These are phyloP conservation scores for Hawksworthiomyces lignivorus DNA, from an alignment of 2,329 filamentous ascomycete genomes.

Conservation along the genomic window DNA sequence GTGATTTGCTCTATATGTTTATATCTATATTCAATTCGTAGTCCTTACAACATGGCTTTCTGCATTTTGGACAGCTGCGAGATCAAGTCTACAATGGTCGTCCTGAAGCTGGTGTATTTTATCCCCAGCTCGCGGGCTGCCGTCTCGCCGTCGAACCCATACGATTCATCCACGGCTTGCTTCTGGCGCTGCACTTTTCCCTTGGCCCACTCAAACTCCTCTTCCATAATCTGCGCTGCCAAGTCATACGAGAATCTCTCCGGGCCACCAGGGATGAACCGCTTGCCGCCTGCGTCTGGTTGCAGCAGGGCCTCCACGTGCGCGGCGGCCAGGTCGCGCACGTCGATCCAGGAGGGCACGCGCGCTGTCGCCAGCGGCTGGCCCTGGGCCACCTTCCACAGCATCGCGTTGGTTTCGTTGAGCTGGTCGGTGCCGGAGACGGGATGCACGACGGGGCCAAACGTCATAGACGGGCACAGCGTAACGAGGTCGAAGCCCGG, in stretches of 20 bases:
- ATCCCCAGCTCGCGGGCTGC: constrained; percentile 5
- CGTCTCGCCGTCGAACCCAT: constrained; percentile 10
- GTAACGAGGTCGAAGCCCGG: constrained; percentile 40
- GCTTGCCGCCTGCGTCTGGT: constrained; percentile 16
- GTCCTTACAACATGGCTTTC: not conserved
- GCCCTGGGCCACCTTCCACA: constrained; percentile 9
- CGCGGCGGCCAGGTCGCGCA: constrained; percentile 10
- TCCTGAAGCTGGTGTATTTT: constrained; percentile 6
- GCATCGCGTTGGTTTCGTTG: constrained; percentile 9
- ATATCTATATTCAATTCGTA: too few relatives aligned
- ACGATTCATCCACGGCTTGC: constrained; percentile 8
- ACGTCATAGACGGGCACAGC: constrained; percentile 11
- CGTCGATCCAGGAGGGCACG: constrained; percentile 13
- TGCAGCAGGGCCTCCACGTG: constrained; percentile 10
- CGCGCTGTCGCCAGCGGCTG: constrained; percentile 3
- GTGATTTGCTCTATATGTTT: too few relatives aligned
- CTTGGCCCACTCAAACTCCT: constrained; percentile 30
- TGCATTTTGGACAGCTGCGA: constrained; percentile 2
- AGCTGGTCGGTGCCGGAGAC: constrained; percentile 1
- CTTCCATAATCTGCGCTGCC: constrained; percentile 34
- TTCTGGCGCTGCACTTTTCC: constrained; percentile 8
- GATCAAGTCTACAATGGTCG: constrained; percentile 3
- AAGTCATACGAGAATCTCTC: constrained; percentile 39
- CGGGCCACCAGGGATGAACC: constrained; percentile 24
- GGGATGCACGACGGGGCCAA: constrained; percentile 9